Conservation (phyloP, 1,139 yeast species). For the Scheffersomyces stambukii region DNA sequence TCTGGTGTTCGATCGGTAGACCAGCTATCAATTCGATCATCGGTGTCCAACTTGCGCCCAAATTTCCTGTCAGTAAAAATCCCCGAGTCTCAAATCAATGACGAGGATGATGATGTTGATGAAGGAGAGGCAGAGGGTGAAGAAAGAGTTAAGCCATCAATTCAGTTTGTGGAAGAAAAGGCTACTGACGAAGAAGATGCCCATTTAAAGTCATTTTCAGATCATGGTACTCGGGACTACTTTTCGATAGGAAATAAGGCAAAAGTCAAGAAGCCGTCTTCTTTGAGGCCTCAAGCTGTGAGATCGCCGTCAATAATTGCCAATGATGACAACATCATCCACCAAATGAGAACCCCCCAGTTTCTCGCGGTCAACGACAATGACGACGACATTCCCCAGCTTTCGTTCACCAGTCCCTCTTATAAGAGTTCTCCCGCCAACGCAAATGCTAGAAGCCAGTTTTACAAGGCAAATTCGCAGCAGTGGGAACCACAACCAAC, state of each 20-base stretch:
- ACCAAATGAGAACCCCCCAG: conserved; percentile 34
- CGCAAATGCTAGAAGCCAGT: conserved; percentile 9
- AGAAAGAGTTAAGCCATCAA: conserved; percentile 8
- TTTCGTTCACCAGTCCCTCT: conserved; percentile 12
- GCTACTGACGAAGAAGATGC: conserved; percentile 14
- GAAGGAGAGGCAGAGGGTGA: conserved; percentile 19
- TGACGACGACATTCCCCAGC: conserved; percentile 14
- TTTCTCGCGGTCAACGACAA: conserved; percentile 30
- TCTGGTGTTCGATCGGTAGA: conserved; percentile 13
- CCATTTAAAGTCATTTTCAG: too few species aligned
- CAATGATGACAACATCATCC: conserved; percentile 35
- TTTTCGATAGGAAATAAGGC: conserved; percentile 8
- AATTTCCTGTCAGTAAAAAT: conserved; percentile 75
- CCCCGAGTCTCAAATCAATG: conserved; percentile 68
- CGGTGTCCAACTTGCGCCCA: conserved; percentile 47
- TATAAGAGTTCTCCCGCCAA: conserved; percentile 6
- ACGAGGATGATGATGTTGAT: conserved; percentile 44
- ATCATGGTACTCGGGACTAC: too few species aligned
- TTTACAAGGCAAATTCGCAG: conserved; percentile 8
- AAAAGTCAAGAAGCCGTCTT: not conserved
- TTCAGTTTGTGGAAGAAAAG: conserved; percentile 8
- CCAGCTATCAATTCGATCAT: conserved; percentile 28
- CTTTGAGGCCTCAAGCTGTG: too few species aligned
- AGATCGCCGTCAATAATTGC: conserved; percentile 25
- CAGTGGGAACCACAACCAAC: conserved; percentile 4